These are phyloP conservation scores for Helminthosporium solani DNA, from an alignment of 2,329 filamentous ascomycete genomes.

Conservation along the genomic window DNA sequence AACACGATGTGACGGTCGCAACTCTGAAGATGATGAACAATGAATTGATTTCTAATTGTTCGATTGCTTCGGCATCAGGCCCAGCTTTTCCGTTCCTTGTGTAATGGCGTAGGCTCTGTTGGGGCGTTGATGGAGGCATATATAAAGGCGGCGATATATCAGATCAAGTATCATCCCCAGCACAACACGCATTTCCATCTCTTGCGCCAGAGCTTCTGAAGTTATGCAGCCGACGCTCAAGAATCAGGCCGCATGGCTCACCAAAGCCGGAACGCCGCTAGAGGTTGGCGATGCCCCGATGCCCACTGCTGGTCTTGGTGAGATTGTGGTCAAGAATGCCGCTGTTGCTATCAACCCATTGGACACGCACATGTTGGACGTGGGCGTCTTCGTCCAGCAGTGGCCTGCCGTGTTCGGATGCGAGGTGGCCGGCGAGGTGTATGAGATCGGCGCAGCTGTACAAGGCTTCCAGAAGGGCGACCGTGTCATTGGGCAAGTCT, in stretches of 20 bases:
- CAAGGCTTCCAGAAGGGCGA: conserved; percentile 45
- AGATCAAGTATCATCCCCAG: too few species aligned
- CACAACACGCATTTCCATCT: too few species aligned
- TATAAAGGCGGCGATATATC: too few species aligned
- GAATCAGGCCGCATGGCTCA: conserved; percentile 28
- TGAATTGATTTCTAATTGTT: too few species aligned
- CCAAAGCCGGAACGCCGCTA: conserved; percentile 15
- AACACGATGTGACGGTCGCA: too few species aligned
- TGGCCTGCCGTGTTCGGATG: conserved; percentile 35
- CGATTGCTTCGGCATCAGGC: too few species aligned
- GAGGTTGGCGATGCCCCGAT: conserved; percentile 24
- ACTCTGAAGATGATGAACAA: too few species aligned
- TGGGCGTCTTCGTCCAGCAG: conserved; percentile 35
- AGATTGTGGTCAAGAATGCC: conserved; percentile 30
- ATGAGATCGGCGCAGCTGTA: conserved; percentile 45
- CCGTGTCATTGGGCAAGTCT: conserved; percentile 42
- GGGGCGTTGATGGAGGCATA: too few species aligned
- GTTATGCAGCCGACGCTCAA: conserved; percentile 7
- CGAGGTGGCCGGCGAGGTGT: conserved; percentile 48
- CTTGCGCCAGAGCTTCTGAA: too few species aligned
- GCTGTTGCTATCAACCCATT: conserved; percentile 32
- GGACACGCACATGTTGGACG: conserved; percentile 23
- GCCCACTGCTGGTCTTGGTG: conserved; percentile 19
- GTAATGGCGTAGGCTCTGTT: too few species aligned
- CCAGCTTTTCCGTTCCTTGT: too few species aligned